Evolutionary conservation across 164 flowering plant genomes (phyloP).

Genomic region (grape (Vitis vinifera)): ASM3070453v1 NC_081821.1:7630001-7630500

Average conservation of each 20-base stretch:
- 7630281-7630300: background rate
- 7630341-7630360: constrained; percentile 43
- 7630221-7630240: background rate
- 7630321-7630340: constrained; percentile 17
- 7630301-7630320: constrained; percentile 10
- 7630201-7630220: constrained; percentile 9
- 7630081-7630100: constrained; percentile 58
- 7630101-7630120: constrained; percentile 30
- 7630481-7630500: constrained; percentile 33
- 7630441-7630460: constrained; percentile 25
- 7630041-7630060: constrained; percentile 50
- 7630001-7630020: constrained; percentile 33
- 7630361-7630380: constrained; percentile 28
- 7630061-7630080: constrained; percentile 42
- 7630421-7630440: background rate
- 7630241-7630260: background rate
- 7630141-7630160: constrained; percentile 45
- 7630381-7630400: constrained; percentile 21
- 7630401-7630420: constrained; percentile 5
- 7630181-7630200: constrained; percentile 25
- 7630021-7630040: constrained; percentile 50
- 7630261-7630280: constrained; percentile 6
- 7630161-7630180: constrained; percentile 47
- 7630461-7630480: constrained; percentile 45
- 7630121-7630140: constrained; percentile 39